Base-by-base conservation (phyloP, 169 alveolate genomes). In the Plasmodium yoelii region DNA sequence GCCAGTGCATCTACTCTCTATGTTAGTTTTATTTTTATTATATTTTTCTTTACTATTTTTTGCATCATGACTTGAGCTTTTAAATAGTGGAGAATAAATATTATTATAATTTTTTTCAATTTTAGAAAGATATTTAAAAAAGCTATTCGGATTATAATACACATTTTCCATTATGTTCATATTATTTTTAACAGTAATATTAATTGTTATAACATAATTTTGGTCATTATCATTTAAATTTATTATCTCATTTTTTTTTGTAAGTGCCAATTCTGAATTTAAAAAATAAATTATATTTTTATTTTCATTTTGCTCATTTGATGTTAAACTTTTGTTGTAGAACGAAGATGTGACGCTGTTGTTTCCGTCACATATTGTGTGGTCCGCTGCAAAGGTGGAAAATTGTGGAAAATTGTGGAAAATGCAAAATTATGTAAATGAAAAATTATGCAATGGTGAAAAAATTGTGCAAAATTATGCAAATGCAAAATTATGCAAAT, bases 101-200 rank as follows among this genome's bases (percentile, higher is more conserved):
- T 80, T 80, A 19, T 80, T 80, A 42, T 53, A 80, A 18, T 71
- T 80, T 59, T 80, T 80, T 18, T 80, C 84, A 4, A 80, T 80
- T 61, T 67, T 80, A n/a, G 72, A 65, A 15, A 65, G 68, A 1
- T 34, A 65, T 57, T 69, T 64, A 57, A 80, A 80, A 55, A 80
- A 80, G 19, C 67, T 64, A 26, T 69, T 60, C 6, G 90, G 90
- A 6, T 71, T 80, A 47, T 80, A 80, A 26, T 80, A 80, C 9
- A 67, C 80, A 26, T 15, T 64, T 34, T 80, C 90, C 71, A 65
- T 67, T 2, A 80, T 39, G 26, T 80, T 67, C 90, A 80, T 80
- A n/a, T 80, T 80, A 53, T 80, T 80, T 51, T 49, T 55, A 49
- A 80, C 68, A 0, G 90, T 80, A 28, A 80, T 80, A 53, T 65